These are phyloP conservation scores for Fusarium papillatum DNA, from an alignment of 2,329 filamentous ascomycete species.

Conservation along the genomic window DNA sequence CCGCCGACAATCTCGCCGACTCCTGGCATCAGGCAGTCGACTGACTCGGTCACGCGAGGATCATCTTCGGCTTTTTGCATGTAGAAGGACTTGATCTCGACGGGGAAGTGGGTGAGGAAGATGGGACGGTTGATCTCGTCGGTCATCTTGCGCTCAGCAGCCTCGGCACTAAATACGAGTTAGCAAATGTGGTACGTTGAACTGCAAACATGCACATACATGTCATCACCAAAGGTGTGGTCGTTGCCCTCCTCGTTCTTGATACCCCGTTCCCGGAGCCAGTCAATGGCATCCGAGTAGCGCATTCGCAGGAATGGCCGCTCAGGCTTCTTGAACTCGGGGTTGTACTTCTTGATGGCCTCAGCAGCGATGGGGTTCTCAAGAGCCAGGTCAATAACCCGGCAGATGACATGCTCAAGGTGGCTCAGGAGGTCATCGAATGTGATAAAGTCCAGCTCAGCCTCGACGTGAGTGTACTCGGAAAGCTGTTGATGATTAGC, in stretches of 20 bases:
- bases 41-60: constrained; percentile 88
- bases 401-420: constrained; percentile 88
- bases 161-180: constrained; percentile 73
- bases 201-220: constrained; percentile 52
- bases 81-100: constrained; percentile 99
- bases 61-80: constrained; percentile 92
- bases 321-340: constrained; percentile 84
- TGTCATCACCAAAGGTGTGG: constrained; percentile 96
- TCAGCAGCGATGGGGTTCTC: constrained; percentile 79
- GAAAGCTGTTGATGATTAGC: constrained; percentile 65
- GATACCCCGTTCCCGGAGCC: constrained; percentile 92
- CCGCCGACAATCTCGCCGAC: constrained; percentile 98
- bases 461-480: constrained; percentile 98
- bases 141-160: constrained; percentile 96
- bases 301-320: constrained; percentile 95
- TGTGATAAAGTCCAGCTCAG: constrained; percentile 94
- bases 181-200: neutral
- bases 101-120: constrained; percentile 97
- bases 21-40: constrained; percentile 89
- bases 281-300: constrained; percentile 94
- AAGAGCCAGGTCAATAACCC: constrained; percentile 84
- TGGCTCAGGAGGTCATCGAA: constrained; percentile 92
- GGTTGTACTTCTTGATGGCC: constrained; percentile 90
- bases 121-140: constrained; percentile 96
- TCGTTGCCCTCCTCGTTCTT: constrained; percentile 92